A percentile compares a stretch with the other conserved stretches of the same genome.
Evolutionary conservation across 176 grass and related monocot genomes (phyloP).

Genomic region (Avena eriantha): DNA sequence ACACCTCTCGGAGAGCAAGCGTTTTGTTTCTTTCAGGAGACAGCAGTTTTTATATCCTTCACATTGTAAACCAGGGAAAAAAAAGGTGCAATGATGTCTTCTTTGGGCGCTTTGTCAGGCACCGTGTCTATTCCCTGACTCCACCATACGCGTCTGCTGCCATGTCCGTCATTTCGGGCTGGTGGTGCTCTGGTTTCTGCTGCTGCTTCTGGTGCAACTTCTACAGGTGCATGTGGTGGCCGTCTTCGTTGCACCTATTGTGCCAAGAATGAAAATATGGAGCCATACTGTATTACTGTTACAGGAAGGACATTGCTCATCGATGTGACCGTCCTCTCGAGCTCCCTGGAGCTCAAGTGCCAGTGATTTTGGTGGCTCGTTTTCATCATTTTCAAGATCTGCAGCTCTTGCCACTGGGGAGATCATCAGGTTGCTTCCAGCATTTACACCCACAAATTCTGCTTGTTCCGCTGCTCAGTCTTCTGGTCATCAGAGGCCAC

Average conservation of each 20-base stretch:
- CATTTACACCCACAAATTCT: background rate
- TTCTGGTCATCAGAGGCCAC: background rate
- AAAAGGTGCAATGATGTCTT: background rate
- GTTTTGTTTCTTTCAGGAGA: background rate
- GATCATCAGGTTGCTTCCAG: background rate
- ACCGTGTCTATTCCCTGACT: background rate
- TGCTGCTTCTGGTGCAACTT: background rate
- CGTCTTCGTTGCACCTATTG: background rate
- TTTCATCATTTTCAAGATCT: background rate
- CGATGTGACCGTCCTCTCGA: background rate
- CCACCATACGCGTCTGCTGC: background rate
- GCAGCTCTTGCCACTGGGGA: background rate
- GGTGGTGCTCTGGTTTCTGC: background rate
- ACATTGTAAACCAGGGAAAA: background rate
- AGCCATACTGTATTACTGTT: background rate
- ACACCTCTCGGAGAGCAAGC: background rate
- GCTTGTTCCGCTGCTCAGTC: background rate
- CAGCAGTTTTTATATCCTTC: constrained; percentile 6
- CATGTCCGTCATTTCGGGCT: background rate
- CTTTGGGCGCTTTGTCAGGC: background rate
- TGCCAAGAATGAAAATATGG: background rate
- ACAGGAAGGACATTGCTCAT: background rate
- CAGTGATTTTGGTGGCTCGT: background rate
- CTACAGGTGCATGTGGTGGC: background rate
- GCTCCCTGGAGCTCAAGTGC: background rate